Conservation (phyloP, 352 stramenopile species). For the Globisporangium emineosum region DNA sequence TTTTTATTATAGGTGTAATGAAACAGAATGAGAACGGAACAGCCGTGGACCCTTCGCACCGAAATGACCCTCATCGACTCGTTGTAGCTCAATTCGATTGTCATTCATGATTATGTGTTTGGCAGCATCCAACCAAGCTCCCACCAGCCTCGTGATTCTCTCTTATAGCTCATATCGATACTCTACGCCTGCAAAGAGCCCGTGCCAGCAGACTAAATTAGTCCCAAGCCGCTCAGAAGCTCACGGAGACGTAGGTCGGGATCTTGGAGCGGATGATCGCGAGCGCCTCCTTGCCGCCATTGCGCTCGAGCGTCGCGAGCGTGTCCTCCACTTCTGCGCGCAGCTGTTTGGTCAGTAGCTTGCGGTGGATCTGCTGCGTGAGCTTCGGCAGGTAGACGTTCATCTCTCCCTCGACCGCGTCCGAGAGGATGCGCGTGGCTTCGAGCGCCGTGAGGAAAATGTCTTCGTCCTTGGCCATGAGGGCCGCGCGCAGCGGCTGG, state of each 20-base stretch:
- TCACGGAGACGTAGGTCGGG: constrained; percentile 64
- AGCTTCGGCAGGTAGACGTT: constrained; percentile 73
- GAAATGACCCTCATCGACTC: background rate
- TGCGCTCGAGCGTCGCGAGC: constrained; percentile 60
- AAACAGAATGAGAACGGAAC: background rate
- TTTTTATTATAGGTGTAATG: background rate
- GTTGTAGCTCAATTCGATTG: too few relatives aligned
- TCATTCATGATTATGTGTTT: background rate
- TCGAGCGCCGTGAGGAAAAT: constrained; percentile 69
- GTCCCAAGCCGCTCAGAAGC: constrained; percentile 7
- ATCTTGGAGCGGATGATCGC: constrained; percentile 77
- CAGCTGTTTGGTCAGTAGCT: constrained; percentile 57
- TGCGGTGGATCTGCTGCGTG: constrained; percentile 77
- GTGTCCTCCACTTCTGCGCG: constrained; percentile 58
- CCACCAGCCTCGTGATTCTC: background rate
- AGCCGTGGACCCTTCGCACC: background rate
- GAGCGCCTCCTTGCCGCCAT: constrained; percentile 71
- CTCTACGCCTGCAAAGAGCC: background rate
- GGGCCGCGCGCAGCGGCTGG: constrained; percentile 45
- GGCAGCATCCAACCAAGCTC: background rate
- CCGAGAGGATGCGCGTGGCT: constrained; percentile 60
- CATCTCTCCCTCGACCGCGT: constrained; percentile 66
- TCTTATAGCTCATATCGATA: too few relatives aligned
- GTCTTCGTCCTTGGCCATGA: constrained; percentile 73
- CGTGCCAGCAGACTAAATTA: background rate